Evolutionary conservation across 108 stramenopile genomes (phyloP), one percentile per base, ranked within the genome.

Genomic region (Hondaea fermentalgiana): DNA sequence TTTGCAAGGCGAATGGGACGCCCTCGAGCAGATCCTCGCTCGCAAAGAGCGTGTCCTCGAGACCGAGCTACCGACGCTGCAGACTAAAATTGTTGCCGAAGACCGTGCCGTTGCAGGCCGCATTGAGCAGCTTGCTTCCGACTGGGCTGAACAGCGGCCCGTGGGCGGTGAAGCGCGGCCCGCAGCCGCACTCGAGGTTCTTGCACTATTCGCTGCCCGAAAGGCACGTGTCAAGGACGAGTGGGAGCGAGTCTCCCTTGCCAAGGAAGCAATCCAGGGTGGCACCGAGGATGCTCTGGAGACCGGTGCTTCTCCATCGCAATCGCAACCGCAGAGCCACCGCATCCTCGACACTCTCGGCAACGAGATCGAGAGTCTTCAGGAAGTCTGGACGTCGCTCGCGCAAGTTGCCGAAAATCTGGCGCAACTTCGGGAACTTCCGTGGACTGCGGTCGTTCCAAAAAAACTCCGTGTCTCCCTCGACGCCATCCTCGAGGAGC

Each of bases 331-430:
- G 35, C 35, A 35, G 35, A 35, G 35, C 35, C 35, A 43, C 21
- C 91, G 89, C 59, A 92, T 92, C 16, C 92, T 97, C 44, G 89
- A 90, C 6, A 90, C 92, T 87, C 93, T 94, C 60, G 89, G 95
- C 17, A 93, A 93, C 19, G 98, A 98, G 92, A 90, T 97, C 16
- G 57, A 88, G 43, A 97, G 96, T 59, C 91, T 98, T 58, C 95
- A 94, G 57, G 97, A 98, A 72, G 98, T 97, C n/a, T 98, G 98
- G 97, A 83, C 92, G 17, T 93, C 96, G 42, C 92, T 98, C 23
- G 91, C 89, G 42, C 92, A 95, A 53, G 95, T 96, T 3, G 92
- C 87, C 88, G 93, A 92, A 25, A 49, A 91, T 35, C 90, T 98
- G 12, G 91, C 91, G n/a, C 93, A 93, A 55, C 92, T 98, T 45